Base-by-base conservation (phyloP, 306 rosid genomes). In the Biancaea sappan region DNA sequence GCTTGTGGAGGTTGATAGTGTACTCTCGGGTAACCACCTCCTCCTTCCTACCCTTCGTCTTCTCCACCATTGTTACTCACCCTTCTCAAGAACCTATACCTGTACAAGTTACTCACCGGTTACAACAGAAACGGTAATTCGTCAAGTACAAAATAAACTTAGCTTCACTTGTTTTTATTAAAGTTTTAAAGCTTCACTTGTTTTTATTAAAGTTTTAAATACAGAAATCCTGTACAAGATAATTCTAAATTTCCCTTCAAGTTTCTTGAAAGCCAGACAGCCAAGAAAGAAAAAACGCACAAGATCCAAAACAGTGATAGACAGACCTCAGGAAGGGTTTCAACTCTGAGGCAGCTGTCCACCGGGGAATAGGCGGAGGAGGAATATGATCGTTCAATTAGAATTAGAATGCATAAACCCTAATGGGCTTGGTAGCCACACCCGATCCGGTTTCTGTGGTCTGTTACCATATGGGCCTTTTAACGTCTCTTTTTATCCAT, bases 1-100 rank as follows among this genome's bases (percentile, higher is more conserved):
- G 96, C 77, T 93, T 93, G 88, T 91, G 97, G 63, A 93, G 97
- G 67, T 93, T 93, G 78, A 93, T 88, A 83, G 98, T 93, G 88
- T 88, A 93, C 88, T 94, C 98, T 31, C 97, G 69, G 40, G 92
- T 82, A 29, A 94, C 98, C 76, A 94, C 97, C 88, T 94, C 96
- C 59, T 94, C 98, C 81, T 88, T 89, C 62, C 96, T 90, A 14
- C 92, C 97, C 82, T 82, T 88, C 1, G 82, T 81, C 84, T 86
- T 85, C 86, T 91, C 98, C 81, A 91, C 94, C 98, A 93, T 93
- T 80, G 71, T 67, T 67, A 25, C 71, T 58, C 72, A 15, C 69
- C 73, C 79, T 68, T 81, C 57, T 69, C 74, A 75, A 79, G 25
- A 26, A 52, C 71, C 44, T 18, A 47, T 61, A 84, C 95, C 96